Evolutionary conservation across 768 basidiomycete species (phyloP), one percentile per base, ranked within the genome.

Genomic region (Mycena vulgaris): DNA sequence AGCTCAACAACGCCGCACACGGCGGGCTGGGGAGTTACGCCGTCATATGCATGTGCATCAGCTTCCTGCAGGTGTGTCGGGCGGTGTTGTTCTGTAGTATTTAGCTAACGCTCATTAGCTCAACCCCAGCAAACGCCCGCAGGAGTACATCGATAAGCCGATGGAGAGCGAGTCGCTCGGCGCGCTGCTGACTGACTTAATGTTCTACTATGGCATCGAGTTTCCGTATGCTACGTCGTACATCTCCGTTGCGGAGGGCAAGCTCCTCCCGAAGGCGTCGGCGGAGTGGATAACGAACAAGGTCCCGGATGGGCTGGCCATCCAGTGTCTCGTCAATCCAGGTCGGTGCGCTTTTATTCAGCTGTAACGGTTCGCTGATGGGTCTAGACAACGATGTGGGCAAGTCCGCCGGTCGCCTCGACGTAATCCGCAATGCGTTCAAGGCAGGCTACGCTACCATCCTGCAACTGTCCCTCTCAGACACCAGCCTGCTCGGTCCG

Each of bases 11-110:
- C 74, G 89, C 92, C 7, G 86, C 88, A 33, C 84, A 83, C 10
- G 86, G 88, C 21, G 92, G 92, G 2, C 73, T 94, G 25, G 89
- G 92, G 33, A 91, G 90, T 79, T 94, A 93, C 78, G 85, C 87
- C 14, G 81, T 90, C 47, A 88, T 89, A 30, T 89, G 88, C 74
- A 81, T 94, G 77, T 88, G 87, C 42, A 87, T 92, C 69, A 88
- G 85, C 69, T 93, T 94, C 74, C 83, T 95, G 14, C 90, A 94
- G 83, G 92, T 92, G 37, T 27, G 84, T 73, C 21, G 28, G 19
- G 21, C 30, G 37, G 31, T n/a, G 67, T 57, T 19, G 5, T 62
- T 63, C 62, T n/a, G n/a, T n/a, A n/a, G n/a, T 49, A 37, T 28
- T 57, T 27, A 25, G 14, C 61, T 39, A 25, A 30, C 52, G 40